Evolutionary conservation across 1,139 yeast species (phyloP).

Genomic region (Saccharomyces hybrid): DNA sequence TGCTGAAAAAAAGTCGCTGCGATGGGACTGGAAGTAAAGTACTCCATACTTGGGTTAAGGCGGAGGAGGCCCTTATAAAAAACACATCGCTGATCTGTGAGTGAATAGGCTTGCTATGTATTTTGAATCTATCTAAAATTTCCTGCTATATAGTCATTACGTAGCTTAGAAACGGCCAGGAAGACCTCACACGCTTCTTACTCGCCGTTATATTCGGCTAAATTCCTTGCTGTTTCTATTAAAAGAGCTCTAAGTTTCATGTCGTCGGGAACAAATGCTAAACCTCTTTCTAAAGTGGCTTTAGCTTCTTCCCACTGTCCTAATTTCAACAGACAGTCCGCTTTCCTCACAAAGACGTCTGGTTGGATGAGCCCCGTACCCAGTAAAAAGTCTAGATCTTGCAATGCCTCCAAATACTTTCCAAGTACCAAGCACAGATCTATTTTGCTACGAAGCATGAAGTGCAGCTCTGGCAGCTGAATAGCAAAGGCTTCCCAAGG

Average conservation of each 20-base stretch:
- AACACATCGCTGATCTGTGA: background rate
- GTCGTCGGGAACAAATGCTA: conserved; percentile 55
- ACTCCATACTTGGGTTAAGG: background rate
- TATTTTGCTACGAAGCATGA: conserved; percentile 69
- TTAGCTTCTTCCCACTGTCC: conserved; percentile 68
- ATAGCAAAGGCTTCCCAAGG: conserved; percentile 81
- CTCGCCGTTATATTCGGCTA: conserved; percentile 30
- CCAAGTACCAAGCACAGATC: conserved; percentile 68
- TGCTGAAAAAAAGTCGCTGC: background rate
- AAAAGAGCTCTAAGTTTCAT: conserved; percentile 35
- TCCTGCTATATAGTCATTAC: background rate
- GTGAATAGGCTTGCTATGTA: background rate
- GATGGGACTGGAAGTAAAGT: background rate
- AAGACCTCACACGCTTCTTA: background rate
- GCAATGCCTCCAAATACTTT: conserved; percentile 63
- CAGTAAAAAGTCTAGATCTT: conserved; percentile 73
- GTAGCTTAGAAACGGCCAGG: background rate
- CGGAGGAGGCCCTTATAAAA: background rate
- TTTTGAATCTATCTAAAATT: background rate
- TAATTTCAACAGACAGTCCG: conserved; percentile 62
- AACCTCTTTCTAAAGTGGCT: conserved; percentile 70
- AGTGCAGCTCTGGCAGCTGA: conserved; percentile 67
- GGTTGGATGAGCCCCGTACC: conserved; percentile 57
- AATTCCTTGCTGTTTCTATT: conserved; percentile 22
- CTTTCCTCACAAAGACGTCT: conserved; percentile 76